Base-by-base conservation (phyloP, 768 basidiomycete species). In the Dendrothele bispora region DNA sequence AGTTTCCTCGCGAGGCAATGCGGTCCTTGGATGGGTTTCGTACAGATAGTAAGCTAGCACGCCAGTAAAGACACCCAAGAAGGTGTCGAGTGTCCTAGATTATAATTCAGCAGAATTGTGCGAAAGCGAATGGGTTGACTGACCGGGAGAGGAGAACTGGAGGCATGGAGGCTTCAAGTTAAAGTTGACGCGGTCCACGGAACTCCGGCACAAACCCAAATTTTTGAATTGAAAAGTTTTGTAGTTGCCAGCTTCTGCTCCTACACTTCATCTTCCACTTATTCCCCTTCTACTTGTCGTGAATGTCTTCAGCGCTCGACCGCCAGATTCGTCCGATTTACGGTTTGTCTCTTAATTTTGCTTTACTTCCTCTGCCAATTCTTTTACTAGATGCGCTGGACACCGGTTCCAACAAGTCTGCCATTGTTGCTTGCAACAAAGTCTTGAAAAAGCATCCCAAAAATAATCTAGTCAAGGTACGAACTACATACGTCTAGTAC, bases 301-400 rank as follows among this genome's bases (percentile, higher is more conserved):
- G 66, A 27, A 83, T 83, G 75, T 78, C 84, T 47, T 68, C 73
- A 52, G 82, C 86, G 40, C 67, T 86, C 46, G 89, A 92, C 56
- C 85, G 90, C 58, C 90, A 92, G 69, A 80, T 91, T 63, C 84
- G 84, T 53, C 88, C 86, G 52, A 85, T 92, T 63, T 92, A 92
- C 62, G 90, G 90, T 90, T 44, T 56, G 78, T 54, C 47, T 45
- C 18, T 39, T 40, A 39, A 39, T 41, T 28, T 43, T 17, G 30
- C 30, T 30, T n/a, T 39, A 30, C 39, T 37, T 43, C 7, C 26
- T 27, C 34, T 45, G 53, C 35, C 21, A 5, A 43, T 51, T 48
- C 22, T 26, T 29, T 42, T 17, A 3, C 49, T 62, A 93, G 91
- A 93, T 77, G 84, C 91, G 38, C 73, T 93, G 53, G 91, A 93